These are phyloP conservation scores for Kwoniella bestiolae DNA, from an alignment of 768 basidiomycete species.

Conservation along the genomic window DNA sequence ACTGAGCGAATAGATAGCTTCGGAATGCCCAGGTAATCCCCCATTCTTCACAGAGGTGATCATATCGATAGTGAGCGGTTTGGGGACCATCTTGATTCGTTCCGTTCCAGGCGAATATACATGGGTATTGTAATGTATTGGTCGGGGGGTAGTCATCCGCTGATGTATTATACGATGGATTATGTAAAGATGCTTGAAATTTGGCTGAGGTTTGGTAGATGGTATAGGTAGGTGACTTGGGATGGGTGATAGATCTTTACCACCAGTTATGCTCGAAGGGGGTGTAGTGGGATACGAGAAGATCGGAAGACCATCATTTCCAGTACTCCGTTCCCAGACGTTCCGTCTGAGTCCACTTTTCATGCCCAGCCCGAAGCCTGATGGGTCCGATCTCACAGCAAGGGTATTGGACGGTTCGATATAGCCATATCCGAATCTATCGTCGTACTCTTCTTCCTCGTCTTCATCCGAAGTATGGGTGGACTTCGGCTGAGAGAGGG, in stretches of 20 bases:
- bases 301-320: conserved; percentile 11
- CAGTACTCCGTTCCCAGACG: conserved; percentile 40
- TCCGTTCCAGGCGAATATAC: not conserved
- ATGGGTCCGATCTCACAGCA: not conserved
- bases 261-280: too few relatives aligned
- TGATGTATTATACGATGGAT: conserved; percentile 33
- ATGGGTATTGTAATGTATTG: not conserved
- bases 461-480: conserved; percentile 14
- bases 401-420: not conserved
- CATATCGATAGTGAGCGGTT: conserved; percentile 38
- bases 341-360: conserved; percentile 30
- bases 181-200: conserved; percentile 54
- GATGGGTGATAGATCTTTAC: conserved; percentile 26
- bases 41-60: conserved; percentile 45
- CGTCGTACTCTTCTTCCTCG: conserved; percentile 25
- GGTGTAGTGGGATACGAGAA: not conserved
- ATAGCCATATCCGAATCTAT: conserved; percentile 13
- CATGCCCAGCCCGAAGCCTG: conserved; percentile 26
- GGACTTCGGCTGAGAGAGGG: not conserved
- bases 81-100: not conserved
- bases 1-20: conserved; percentile 50
- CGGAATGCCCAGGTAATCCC: conserved; percentile 52
- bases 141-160: conserved; percentile 24
- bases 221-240: conserved; percentile 42
- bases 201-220: conserved; percentile 38